Percentiles rank a stretch among this genome's conserved stretches.
These are phyloP conservation scores for Saccharomycodes ludwigii DNA, from an alignment of 805 yeast genomes.

Conservation along the genomic window DNA sequence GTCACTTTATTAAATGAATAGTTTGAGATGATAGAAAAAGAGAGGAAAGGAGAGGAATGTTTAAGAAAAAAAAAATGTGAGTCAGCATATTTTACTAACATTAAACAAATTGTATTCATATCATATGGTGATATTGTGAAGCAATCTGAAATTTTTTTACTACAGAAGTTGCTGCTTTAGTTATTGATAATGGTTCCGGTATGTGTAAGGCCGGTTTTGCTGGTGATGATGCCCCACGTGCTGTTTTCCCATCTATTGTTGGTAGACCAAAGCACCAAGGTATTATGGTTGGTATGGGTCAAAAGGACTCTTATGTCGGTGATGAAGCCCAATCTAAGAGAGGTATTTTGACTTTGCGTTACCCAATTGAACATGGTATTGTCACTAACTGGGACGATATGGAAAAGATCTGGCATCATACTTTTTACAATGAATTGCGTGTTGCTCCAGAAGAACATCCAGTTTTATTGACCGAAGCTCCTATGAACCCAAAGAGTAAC, in stretches of 20 bases:
- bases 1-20: too few relatives aligned
- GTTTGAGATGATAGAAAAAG: background rate
- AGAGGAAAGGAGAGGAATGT: background rate
- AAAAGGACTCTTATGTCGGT: constrained; percentile 98
- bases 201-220: constrained; percentile 99
- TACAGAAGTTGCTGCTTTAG: constrained; percentile 35
- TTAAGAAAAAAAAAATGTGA: too few relatives aligned
- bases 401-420: constrained; percentile 99
- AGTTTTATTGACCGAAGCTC: constrained; percentile 97
- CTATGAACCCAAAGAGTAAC: constrained; percentile 98
- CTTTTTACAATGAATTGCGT: constrained; percentile 99
- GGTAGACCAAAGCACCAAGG: constrained; percentile 99
- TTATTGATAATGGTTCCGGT: constrained; percentile 99
- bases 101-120: background rate
- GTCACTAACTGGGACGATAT: constrained; percentile 99
- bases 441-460: constrained; percentile 99
- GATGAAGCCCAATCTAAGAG: constrained; percentile 99
- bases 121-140: background rate
- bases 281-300: constrained; percentile 99
- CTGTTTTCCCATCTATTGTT: constrained; percentile 99
- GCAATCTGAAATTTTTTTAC: constrained; percentile 3
- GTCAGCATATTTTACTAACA: constrained; percentile 3
- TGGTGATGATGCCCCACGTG: constrained; percentile 99
- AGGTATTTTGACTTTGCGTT: constrained; percentile 97
- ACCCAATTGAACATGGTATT: constrained; percentile 99